Evolutionary conservation across 768 basidiomycete species (phyloP).

Genomic region (Boletus coccyginus): DNA sequence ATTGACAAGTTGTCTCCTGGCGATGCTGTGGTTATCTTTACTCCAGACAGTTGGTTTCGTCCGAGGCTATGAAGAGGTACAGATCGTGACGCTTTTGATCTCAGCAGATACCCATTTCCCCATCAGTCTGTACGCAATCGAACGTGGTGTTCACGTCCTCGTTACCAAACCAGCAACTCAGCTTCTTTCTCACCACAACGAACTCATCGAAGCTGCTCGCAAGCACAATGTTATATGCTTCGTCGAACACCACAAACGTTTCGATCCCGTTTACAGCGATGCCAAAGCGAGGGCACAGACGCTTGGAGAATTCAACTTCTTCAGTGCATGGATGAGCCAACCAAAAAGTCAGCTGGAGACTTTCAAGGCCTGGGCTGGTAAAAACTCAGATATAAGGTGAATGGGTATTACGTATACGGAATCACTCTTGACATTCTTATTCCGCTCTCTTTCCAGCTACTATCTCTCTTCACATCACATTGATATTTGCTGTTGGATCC

Average conservation of each 20-base stretch:
- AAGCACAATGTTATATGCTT: constrained; percentile 83
- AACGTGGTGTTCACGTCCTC: constrained; percentile 82
- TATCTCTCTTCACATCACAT: constrained; percentile 96
- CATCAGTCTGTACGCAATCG: constrained; percentile 84
- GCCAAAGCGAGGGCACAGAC: constrained; percentile 73
- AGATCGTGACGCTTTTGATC: neutral
- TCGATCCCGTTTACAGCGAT: constrained; percentile 91
- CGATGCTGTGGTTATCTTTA: constrained; percentile 91
- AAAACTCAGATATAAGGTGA: constrained; percentile 88
- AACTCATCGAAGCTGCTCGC: constrained; percentile 71
- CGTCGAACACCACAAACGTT: constrained; percentile 94
- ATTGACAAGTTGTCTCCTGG: constrained; percentile 77
- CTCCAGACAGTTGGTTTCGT: constrained; percentile 71
- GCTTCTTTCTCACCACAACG: constrained; percentile 76
- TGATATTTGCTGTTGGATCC: constrained; percentile 84
- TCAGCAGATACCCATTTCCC: constrained; percentile 75
- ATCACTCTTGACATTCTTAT: neutral
- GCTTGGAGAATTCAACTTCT: constrained; percentile 93
- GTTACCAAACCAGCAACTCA: constrained; percentile 94
- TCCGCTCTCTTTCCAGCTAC: constrained; percentile 49
- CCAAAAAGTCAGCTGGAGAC: constrained; percentile 94
- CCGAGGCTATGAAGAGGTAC: neutral
- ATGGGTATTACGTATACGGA: neutral
- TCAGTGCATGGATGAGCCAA: constrained; percentile 97
- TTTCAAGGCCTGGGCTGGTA: constrained; percentile 94